phyloP scores from a whole-genome alignment of 345 rosid species.

The Gossypioides kirkii region DNA sequence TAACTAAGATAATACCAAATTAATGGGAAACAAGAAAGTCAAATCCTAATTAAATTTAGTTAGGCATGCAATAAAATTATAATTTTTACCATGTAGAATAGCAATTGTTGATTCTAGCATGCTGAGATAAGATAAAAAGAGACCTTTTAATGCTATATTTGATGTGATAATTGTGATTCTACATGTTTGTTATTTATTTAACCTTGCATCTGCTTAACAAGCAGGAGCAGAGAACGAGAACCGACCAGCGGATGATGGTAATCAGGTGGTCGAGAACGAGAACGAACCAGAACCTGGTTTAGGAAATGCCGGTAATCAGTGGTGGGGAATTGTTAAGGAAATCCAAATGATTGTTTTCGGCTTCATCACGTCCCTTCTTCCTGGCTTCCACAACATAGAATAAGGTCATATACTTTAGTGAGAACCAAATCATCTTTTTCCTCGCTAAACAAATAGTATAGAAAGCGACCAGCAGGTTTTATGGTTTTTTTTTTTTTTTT shows the following conservation, averaged over 20 bases:
- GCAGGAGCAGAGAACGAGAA: constrained; percentile 66
- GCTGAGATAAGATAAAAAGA: background rate
- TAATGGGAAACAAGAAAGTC: too few species aligned
- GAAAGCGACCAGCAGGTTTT: background rate
- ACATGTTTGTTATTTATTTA: background rate
- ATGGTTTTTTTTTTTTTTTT: background rate
- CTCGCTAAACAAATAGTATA: background rate
- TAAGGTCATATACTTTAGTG: constrained; percentile 27
- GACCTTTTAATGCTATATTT: background rate
- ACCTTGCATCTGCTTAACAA: constrained; percentile 45
- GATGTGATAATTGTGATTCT: background rate
- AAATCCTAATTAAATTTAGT: background rate
- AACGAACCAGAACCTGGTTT: constrained; percentile 39
- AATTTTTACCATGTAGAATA: background rate
- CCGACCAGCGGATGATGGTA: constrained; percentile 36
- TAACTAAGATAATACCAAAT: background rate
- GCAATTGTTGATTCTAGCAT: background rate
- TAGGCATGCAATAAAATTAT: background rate
- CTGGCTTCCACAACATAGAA: constrained; percentile 92
- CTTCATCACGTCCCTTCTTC: constrained; percentile 91
- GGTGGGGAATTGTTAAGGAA: constrained; percentile 98
- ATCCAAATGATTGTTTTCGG: constrained; percentile 96
- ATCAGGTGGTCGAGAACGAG: constrained; percentile 53
- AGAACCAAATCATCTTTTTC: background rate
- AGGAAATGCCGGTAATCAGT: constrained; percentile 56